phyloP scores from a whole-genome alignment of 352 stramenopile genomes.

The Phytophthora litchii region DNA sequence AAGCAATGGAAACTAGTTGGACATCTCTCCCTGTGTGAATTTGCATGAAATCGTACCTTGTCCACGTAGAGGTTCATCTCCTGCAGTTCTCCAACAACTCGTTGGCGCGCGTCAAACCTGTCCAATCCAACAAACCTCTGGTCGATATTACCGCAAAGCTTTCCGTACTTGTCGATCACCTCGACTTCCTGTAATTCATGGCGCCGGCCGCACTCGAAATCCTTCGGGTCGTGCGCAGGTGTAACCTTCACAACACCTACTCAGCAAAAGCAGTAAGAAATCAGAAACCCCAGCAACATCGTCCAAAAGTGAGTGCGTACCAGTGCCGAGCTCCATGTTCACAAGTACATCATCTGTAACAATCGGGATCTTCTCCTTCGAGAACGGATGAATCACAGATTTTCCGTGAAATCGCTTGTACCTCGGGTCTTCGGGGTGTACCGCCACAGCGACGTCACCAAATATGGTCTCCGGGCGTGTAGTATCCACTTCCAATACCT shows the following conservation, averaged over 20 bases:
- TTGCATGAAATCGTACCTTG: slow-evolving; percentile 81
- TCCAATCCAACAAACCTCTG: slow-evolving; percentile 93
- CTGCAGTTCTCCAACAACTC: slow-evolving; percentile 93
- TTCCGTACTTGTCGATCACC: slow-evolving; percentile 77
- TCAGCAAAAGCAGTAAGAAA: neutral
- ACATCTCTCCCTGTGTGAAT: neutral
- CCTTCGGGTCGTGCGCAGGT: slow-evolving; percentile 99
- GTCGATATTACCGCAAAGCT: slow-evolving; percentile 76
- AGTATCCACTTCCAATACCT: slow-evolving; percentile 94
- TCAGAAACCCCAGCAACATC: neutral
- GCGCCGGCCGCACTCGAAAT: slow-evolving; percentile 98
- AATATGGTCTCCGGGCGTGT: slow-evolving; percentile 99
- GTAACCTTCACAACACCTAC: slow-evolving; percentile 94
- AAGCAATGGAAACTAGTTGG: neutral
- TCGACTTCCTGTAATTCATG: slow-evolving; percentile 89
- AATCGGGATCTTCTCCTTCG: slow-evolving; percentile 91
- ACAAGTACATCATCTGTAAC: slow-evolving; percentile 96
- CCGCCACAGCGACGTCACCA: slow-evolving; percentile 97
- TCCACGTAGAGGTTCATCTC: slow-evolving; percentile 89
- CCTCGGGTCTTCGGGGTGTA: slow-evolving; percentile 95
- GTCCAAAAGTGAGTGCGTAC: slow-evolving; percentile 57
- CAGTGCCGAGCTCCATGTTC: slow-evolving; percentile 99
- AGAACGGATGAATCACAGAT: slow-evolving; percentile 95
- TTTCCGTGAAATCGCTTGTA: slow-evolving; percentile 97
- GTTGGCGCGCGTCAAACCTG: slow-evolving; percentile 93